Percentiles rank a stretch among this genome's conserved stretches.
phyloP scores from a whole-genome alignment of 2,329 filamentous ascomycete species.

The Amauroascus verrucosus region DNA sequence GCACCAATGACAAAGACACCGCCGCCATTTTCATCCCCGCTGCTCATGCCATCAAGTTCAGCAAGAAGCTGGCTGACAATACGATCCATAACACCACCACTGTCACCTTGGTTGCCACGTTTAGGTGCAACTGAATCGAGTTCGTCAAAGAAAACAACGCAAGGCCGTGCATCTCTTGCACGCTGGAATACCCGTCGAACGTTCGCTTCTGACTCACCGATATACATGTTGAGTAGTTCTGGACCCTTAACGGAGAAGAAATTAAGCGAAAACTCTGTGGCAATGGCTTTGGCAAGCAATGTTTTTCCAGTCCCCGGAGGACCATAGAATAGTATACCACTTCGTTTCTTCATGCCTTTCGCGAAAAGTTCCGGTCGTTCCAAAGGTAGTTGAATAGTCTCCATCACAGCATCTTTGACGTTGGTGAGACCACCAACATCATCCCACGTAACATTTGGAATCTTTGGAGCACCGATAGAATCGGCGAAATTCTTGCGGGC shows the following conservation, averaged over 20 bases:
- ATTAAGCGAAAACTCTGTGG: conserved; percentile 98
- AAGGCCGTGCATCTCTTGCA: conserved; percentile 92
- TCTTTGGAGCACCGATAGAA: conserved; percentile 92
- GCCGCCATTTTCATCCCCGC: conserved; percentile 90
- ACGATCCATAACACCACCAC: conserved; percentile 95
- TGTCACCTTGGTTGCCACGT: conserved; percentile 91
- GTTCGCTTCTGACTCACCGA: conserved; percentile 99
- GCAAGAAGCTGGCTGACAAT: conserved; percentile 98
- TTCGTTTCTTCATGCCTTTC: conserved; percentile 95
- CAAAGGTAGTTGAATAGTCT: conserved; percentile 96
- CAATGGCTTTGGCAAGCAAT: conserved; percentile 96
- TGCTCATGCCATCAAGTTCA: conserved; percentile 95
- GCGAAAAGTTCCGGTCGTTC: conserved; percentile 99
- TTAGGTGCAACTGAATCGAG: conserved; percentile 98
- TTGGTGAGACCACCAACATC: conserved; percentile 96
- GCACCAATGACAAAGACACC: conserved; percentile 99
- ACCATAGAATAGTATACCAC: conserved; percentile 97
- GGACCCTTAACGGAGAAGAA: conserved; percentile 99
- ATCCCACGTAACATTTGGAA: conserved; percentile 98
- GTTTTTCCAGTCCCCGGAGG: conserved; percentile 99
- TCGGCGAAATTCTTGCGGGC: conserved; percentile 97
- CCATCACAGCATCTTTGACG: conserved; percentile 99
- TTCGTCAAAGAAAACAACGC: conserved; percentile 97
- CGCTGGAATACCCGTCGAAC: conserved; percentile 99
- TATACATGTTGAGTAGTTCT: conserved; percentile 98